Percentiles rank a stretch among this genome's conserved stretches.
Conservation (phyloP, 257 asterid genomes). For the Sherardia arvensis region DNA sequence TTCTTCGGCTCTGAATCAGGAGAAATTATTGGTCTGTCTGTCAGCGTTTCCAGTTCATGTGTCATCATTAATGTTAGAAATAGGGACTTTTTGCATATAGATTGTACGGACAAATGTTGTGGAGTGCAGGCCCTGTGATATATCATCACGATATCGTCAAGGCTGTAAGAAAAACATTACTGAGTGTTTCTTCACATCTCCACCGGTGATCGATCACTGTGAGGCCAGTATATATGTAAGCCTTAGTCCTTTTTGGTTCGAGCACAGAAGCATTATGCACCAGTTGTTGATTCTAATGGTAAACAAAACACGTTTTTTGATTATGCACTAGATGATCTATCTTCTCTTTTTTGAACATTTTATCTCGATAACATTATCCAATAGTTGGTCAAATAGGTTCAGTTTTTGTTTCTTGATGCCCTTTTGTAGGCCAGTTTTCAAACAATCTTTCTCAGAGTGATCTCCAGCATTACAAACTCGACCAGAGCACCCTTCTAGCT, state of each 20-base stretch:
- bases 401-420: no score
- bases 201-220: no score
- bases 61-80: slow-evolving; percentile 48
- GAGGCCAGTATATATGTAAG: slow-evolving; percentile 75
- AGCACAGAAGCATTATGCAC: no score
- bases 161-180: slow-evolving; percentile 60
- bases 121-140: slow-evolving; percentile 78
- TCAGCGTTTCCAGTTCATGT: slow-evolving; percentile 58
- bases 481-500: slow-evolving; percentile 59
- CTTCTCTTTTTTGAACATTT: no score
- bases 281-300: no score
- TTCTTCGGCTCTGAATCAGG: no score
- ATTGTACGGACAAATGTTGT: no score
- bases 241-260: no score
- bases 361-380: no score
- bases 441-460: slow-evolving; percentile 46
- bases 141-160: slow-evolving; percentile 69
- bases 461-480: slow-evolving; percentile 52
- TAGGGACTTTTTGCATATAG: slow-evolving; percentile 59
- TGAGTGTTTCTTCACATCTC: slow-evolving; percentile 61
- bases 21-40: slow-evolving; percentile 64
- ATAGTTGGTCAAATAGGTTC: no score
- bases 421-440: slow-evolving; percentile 41
- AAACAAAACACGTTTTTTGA: no score
- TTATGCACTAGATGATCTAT: no score